Conservation (phyloP, 805 yeast genomes). For the Vanderwaltozyma yarrowii region DNA sequence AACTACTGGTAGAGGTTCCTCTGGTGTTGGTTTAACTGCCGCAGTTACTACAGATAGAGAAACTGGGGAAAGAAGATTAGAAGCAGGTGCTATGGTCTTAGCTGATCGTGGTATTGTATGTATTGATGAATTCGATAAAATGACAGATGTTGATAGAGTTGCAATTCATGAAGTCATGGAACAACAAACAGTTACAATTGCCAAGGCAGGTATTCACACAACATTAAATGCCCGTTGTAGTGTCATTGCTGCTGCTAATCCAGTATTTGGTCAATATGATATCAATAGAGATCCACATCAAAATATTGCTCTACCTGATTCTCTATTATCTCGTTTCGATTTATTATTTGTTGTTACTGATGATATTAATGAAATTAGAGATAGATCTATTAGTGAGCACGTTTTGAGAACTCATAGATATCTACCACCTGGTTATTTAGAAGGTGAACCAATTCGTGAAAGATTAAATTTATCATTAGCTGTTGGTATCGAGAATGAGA, state of each 20-base stretch:
- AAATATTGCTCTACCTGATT: constrained; percentile 94
- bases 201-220: constrained; percentile 97
- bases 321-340: constrained; percentile 93
- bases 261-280: constrained; percentile 94
- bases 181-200: constrained; percentile 96
- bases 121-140: constrained; percentile 97
- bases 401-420: constrained; percentile 89
- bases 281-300: constrained; percentile 92
- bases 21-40: constrained; percentile 98
- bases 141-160: constrained; percentile 93
- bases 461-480: constrained; percentile 58
- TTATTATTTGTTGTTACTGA: constrained; percentile 91
- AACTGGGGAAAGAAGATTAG: constrained; percentile 92
- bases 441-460: constrained; percentile 91
- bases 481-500: constrained; percentile 63
- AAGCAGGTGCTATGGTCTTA: constrained; percentile 98
- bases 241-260: constrained; percentile 96
- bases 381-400: constrained; percentile 85
- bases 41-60: constrained; percentile 95
- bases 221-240: constrained; percentile 94
- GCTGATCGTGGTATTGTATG: constrained; percentile 97
- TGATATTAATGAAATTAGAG: constrained; percentile 77
- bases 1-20: constrained; percentile 98
- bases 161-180: constrained; percentile 99
- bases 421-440: constrained; percentile 76